A percentile compares a stretch with the other conserved stretches of the same genome.
Conservation (phyloP, 1,139 yeast species). For the Kazachstania sp. region DNA sequence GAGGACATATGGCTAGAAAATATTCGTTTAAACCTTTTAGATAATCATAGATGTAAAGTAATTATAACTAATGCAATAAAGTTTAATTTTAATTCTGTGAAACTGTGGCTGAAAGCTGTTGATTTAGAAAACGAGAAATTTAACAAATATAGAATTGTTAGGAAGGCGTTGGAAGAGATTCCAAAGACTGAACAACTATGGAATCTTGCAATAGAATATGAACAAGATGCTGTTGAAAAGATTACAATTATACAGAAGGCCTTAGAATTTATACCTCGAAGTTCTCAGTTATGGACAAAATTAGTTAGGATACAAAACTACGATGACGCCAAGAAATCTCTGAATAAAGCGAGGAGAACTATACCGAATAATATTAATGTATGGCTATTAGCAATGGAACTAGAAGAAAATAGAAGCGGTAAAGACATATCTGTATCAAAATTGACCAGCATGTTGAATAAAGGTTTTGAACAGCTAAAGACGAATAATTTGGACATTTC, state of each 20-base stretch:
- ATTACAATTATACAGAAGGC: conserved; percentile 56
- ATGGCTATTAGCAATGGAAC: conserved; percentile 64
- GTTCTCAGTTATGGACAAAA: conserved; percentile 59
- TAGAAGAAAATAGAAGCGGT: conserved; percentile 50
- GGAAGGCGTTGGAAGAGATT: conserved; percentile 49
- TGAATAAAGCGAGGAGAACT: conserved; percentile 53
- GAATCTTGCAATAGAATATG: conserved; percentile 44
- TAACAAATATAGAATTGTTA: conserved; percentile 48
- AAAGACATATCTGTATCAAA: conserved; percentile 35
- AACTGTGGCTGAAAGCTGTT: conserved; percentile 65
- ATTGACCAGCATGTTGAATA: conserved; percentile 39
- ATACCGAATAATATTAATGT: conserved; percentile 46
- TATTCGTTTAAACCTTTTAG: conserved; percentile 52
- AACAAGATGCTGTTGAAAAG: conserved; percentile 41
- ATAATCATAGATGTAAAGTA: conserved; percentile 40
- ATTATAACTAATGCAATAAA: conserved; percentile 61
- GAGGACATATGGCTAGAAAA: conserved; percentile 81
- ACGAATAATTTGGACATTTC: conserved; percentile 42
- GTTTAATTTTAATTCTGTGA: conserved; percentile 46
- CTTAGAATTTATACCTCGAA: conserved; percentile 55
- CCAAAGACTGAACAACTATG: conserved; percentile 46
- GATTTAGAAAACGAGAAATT: conserved; percentile 52
- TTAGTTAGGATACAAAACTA: conserved; percentile 37
- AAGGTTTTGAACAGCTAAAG: conserved; percentile 44
- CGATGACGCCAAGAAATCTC: conserved; percentile 43